phyloP scores from a whole-genome alignment of 139 green algal genomes.

The Medakamo hakoo region DNA sequence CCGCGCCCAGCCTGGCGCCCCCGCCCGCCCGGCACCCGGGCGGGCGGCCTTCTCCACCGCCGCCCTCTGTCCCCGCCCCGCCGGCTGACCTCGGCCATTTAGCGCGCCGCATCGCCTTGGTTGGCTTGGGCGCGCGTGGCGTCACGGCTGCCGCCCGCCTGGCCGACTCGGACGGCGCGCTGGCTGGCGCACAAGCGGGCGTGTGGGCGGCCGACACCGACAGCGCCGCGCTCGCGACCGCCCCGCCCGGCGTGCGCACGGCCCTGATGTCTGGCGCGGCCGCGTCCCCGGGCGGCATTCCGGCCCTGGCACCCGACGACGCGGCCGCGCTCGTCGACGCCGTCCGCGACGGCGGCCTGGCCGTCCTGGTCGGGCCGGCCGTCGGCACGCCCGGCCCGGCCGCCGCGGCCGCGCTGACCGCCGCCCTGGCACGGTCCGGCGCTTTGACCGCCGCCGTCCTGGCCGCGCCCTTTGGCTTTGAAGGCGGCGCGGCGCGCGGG shows the following conservation, averaged over 20 bases:
- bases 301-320: background rate
- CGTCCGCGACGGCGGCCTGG: background rate
- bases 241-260: background rate
- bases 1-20: no score
- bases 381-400: background rate
- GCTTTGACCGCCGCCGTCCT: conserved; percentile 55
- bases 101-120: background rate
- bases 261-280: no score
- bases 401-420: conserved; percentile 14
- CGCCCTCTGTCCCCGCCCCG: conserved; percentile 4
- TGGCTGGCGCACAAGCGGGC: background rate
- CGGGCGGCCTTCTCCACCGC: no score
- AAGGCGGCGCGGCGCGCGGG: conserved; percentile 43
- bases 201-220: background rate
- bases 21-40: no score
- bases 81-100: background rate
- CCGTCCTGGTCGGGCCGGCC: background rate
- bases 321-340: background rate
- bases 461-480: conserved; percentile 59
- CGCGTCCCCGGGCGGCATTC: no score
- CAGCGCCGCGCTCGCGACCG: background rate
- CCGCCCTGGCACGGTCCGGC: conserved; percentile 36
- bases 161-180: no score
- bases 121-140: background rate
- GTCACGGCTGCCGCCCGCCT: background rate